Percentiles rank a stretch among this genome's conserved stretches.
Conservation (phyloP, 2,329 filamentous ascomycete species). For the Aureobasidium sp. region DNA sequence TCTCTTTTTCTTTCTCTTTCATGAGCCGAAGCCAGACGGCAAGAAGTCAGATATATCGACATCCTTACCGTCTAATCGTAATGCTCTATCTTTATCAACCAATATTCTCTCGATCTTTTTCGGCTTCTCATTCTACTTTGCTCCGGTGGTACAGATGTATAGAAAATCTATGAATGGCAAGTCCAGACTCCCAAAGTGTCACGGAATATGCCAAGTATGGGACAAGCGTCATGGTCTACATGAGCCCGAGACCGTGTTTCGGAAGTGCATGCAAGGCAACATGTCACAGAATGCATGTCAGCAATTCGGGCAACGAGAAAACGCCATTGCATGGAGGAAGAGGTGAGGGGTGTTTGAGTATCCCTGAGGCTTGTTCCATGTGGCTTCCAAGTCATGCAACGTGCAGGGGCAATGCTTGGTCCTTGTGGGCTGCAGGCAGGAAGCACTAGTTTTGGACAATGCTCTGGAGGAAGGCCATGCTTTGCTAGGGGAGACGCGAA, state of each 20-base stretch:
- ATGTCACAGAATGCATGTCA: neutral
- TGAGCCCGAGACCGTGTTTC: neutral
- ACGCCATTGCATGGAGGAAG: neutral
- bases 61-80: conserved; percentile 13
- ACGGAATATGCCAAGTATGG: neutral
- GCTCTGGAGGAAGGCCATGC: neutral
- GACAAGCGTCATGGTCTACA: neutral
- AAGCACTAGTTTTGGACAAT: neutral
- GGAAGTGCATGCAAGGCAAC: neutral
- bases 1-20: neutral
- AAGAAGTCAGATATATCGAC: conserved; percentile 1
- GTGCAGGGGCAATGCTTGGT: neutral
- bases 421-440: neutral
- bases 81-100: neutral
- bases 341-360: neutral
- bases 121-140: neutral
- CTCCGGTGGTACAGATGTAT: neutral
- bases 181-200: neutral
- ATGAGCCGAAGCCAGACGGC: conserved; percentile 12
- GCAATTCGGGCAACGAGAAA: neutral
- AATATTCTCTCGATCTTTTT: neutral
- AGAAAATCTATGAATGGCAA: neutral
- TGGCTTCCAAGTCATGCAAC: neutral
- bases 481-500: neutral
- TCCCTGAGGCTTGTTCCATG: neutral